Evolutionary conservation across 768 basidiomycete genomes (phyloP).

Genomic region (Collybia mongolica): DNA sequence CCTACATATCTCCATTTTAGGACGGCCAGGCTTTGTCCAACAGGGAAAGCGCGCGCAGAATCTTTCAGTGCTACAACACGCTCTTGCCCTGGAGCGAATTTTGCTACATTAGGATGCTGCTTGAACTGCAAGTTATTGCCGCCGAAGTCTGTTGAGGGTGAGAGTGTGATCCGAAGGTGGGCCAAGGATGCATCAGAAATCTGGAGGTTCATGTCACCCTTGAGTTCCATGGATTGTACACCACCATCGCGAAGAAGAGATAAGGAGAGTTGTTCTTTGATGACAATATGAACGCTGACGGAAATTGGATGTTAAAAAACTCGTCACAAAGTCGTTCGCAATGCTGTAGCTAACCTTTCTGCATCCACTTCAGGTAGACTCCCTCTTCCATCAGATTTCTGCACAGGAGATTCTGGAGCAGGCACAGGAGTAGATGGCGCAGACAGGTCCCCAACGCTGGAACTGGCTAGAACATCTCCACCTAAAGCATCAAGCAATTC

Average conservation of each 20-base stretch:
- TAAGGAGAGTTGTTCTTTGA: constrained; percentile 82
- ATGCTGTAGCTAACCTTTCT: constrained; percentile 55
- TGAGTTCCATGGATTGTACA: constrained; percentile 84
- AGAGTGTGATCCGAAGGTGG: constrained; percentile 68
- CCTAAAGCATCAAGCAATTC: constrained; percentile 89
- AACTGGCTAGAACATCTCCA: constrained; percentile 60
- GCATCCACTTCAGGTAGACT: constrained; percentile 74
- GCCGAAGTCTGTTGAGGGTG: constrained; percentile 55
- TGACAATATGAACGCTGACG: constrained; percentile 77
- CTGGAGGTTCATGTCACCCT: constrained; percentile 92
- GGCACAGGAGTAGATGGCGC: constrained; percentile 50
- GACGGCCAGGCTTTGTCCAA: constrained; percentile 83
- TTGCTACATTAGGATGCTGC: constrained; percentile 93
- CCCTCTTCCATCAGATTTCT: constrained; percentile 50
- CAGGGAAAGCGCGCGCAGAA: constrained; percentile 77
- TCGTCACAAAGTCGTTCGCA: background rate
- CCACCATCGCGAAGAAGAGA: constrained; percentile 90
- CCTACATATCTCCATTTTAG: constrained; percentile 91
- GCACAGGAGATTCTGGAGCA: constrained; percentile 36
- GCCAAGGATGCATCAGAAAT: constrained; percentile 76
- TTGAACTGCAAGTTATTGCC: constrained; percentile 85
- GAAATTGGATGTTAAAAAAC: background rate
- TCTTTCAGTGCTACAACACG: constrained; percentile 84
- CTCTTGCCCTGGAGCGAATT: constrained; percentile 66
- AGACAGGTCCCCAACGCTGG: constrained; percentile 38